These are phyloP conservation scores for Candida orba DNA, from an alignment of 805 yeast genomes.

Conservation along the genomic window DNA sequence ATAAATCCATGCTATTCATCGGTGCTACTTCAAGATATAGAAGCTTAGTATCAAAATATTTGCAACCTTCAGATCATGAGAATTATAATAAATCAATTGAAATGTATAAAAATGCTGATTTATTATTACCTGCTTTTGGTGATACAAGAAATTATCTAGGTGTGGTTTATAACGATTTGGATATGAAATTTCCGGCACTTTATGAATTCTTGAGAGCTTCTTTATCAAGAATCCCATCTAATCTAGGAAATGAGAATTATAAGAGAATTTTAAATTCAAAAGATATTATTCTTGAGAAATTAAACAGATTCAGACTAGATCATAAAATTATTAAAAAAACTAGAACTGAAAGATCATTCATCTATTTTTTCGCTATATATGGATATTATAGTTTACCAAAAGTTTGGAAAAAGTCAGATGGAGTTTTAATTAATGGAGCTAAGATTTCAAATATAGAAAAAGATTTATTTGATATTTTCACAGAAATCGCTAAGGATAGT, in stretches of 20 bases:
- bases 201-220: conserved; percentile 41
- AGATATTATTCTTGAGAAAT: conserved; percentile 23
- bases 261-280: conserved; percentile 27
- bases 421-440: conserved; percentile 25
- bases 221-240: conserved; percentile 33
- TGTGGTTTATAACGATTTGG: conserved; percentile 38
- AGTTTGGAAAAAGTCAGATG: conserved; percentile 28
- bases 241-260: conserved; percentile 32
- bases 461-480: conserved; percentile 26
- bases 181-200: conserved; percentile 22
- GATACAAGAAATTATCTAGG: conserved; percentile 61
- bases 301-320: conserved; percentile 21
- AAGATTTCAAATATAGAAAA: conserved; percentile 24
- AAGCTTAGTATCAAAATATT: conserved; percentile 27
- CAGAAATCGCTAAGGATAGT: conserved; percentile 10
- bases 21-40: conserved; percentile 57
- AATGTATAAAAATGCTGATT: conserved; percentile 44
- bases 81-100: conserved; percentile 38
- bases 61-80: conserved; percentile 31
- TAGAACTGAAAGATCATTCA: conserved; percentile 12
- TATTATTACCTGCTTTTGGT: conserved; percentile 59
- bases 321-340: conserved; percentile 7
- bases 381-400: conserved; percentile 39
- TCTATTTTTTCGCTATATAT: conserved; percentile 29
- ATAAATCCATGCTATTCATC: conserved; percentile 43